Evolutionary conservation across 2,329 filamentous ascomycete genomes (phyloP).

Genomic region (Fusarium citri): DNA sequence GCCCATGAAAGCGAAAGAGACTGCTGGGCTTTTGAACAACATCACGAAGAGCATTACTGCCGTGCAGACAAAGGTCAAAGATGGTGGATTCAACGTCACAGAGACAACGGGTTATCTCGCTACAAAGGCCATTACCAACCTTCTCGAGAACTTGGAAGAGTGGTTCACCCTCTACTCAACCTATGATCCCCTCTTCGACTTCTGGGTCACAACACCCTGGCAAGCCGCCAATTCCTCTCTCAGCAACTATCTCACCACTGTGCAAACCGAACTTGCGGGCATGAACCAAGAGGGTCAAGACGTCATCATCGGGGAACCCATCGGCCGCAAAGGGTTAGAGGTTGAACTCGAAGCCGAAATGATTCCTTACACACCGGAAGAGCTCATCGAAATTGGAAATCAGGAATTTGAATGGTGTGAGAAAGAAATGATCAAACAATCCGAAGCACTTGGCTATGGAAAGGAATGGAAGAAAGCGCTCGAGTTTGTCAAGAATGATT

Average conservation of each 20-base stretch:
- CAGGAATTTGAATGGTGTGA: slow-evolving; percentile 36
- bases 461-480: slow-evolving; percentile 33
- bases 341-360: slow-evolving; percentile 34
- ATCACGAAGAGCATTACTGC: slow-evolving; percentile 22
- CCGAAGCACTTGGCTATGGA: slow-evolving; percentile 22
- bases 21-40: slow-evolving; percentile 15
- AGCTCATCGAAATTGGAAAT: slow-evolving; percentile 29
- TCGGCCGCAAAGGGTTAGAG: slow-evolving; percentile 23
- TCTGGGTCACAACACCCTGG: slow-evolving; percentile 36
- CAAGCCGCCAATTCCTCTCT: slow-evolving; percentile 8
- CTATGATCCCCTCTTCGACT: slow-evolving; percentile 31
- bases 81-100: slow-evolving; percentile 19
- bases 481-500: slow-evolving; percentile 32
- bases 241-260: slow-evolving; percentile 1
- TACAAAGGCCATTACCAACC: slow-evolving; percentile 6
- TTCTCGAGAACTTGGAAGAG: slow-evolving; percentile 16
- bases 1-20: slow-evolving; percentile 26
- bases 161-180: slow-evolving; percentile 35
- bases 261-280: slow-evolving; percentile 12
- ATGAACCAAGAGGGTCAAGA: slow-evolving; percentile 27
- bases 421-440: slow-evolving; percentile 35
- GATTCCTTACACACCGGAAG: slow-evolving; percentile 29
- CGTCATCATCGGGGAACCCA: slow-evolving; percentile 21
- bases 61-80: slow-evolving; percentile 20
- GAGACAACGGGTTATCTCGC: slow-evolving; percentile 31